Evolutionary conservation across 371 early-diverging fungal species (phyloP).

Genomic region (Mortierella sp.): DNA sequence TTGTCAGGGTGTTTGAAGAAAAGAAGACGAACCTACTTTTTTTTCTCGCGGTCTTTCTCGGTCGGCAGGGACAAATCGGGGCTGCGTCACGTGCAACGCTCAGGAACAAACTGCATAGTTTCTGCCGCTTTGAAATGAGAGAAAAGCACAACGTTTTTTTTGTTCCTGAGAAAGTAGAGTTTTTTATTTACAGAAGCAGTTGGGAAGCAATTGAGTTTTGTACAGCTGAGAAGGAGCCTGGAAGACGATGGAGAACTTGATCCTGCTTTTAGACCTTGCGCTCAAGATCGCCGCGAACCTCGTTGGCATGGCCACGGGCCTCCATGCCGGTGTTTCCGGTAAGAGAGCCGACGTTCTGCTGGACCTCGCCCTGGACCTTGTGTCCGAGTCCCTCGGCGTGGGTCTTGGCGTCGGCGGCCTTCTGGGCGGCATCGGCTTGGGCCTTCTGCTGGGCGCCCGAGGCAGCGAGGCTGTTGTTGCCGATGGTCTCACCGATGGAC

Average conservation of each 20-base stretch:
- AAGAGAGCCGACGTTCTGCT: conserved; percentile 58
- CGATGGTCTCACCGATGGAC: conserved; percentile 27
- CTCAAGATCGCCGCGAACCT: conserved; percentile 44
- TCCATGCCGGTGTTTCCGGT: conserved; percentile 26
- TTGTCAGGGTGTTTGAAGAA: background rate
- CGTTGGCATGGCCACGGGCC: conserved; percentile 7
- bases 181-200: background rate
- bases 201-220: background rate
- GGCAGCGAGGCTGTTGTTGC: conserved; percentile 28
- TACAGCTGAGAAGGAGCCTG: background rate
- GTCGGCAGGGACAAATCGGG: background rate
- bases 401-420: conserved; percentile 1
- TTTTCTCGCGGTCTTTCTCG: too few relatives aligned
- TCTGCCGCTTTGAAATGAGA: background rate
- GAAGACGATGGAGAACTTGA: background rate
- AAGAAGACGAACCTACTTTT: background rate
- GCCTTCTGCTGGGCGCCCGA: conserved; percentile 35
- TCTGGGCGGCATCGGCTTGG: conserved; percentile 12
- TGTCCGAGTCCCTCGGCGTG: conserved; percentile 41
- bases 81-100: background rate
- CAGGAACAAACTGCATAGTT: background rate
- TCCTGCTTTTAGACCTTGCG: conserved; percentile 15
- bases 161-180: too few relatives aligned
- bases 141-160: too few relatives aligned
- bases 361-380: conserved; percentile 56